Base-by-base conservation (phyloP, 2,329 filamentous ascomycete genomes). In the Cucurbitaria berberidis region DNA sequence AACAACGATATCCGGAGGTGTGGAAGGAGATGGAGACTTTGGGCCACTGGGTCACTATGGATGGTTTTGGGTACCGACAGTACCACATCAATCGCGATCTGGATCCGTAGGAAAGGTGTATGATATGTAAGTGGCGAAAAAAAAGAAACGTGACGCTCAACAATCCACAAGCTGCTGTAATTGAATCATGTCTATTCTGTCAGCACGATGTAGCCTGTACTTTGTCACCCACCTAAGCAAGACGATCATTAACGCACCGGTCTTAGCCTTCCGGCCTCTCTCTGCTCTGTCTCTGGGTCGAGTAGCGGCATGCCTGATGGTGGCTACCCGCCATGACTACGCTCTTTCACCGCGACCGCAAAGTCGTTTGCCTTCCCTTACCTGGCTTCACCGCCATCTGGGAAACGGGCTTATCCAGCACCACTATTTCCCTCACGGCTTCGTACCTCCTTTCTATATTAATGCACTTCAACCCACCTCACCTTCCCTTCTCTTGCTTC, bases 1-100 rank as follows among this genome's bases (percentile, higher is more conserved):
- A 83, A 62, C 75, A 83, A 43, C 81, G 83, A 38, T 91, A 90
- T 72, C 86, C 89, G 0, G 79, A 83, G 9, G 76, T 84, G 5
- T 96, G 91, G 92, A 77, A 76, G 10, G 81, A 87, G 61, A 72
- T 96, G 55, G 81, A 84, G 63, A 79, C 79, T 59, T 78, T 81
- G 51, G 82, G 83, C 8, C 53, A 68, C 38, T 67, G 59, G 58
- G 62, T 68, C 3, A 73, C 70, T 1, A 66, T 72, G 66, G 72
- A 73, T 34, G 72, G 70, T 0, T 74, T 74, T 39, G 72, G 72
- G 18, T 72, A 73, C 51, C 64, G 65, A 26, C 72, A 70, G 57
- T 73, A 66, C 45, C 65, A 75, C 42, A 64, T 75, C 40, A 67
- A 68, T 42, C 66, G 70, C 30, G 57, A 75, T 30, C 53, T 74